Evolutionary conservation across 2,329 filamentous ascomycete genomes (phyloP).

Genomic region (Clonostachys solani): DNA sequence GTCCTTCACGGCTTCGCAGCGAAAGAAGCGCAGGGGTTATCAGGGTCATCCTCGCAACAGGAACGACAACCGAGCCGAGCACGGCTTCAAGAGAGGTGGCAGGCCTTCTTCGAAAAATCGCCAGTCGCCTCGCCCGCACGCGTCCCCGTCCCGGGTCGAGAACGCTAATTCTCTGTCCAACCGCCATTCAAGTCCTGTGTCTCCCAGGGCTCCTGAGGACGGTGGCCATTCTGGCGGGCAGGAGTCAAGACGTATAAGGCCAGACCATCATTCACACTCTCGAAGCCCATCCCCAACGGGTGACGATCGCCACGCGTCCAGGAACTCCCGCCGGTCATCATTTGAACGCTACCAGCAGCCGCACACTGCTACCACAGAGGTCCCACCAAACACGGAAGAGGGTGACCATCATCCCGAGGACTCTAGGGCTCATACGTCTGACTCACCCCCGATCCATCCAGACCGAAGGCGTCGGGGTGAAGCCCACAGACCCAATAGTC

Average conservation of each 20-base stretch:
- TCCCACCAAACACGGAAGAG: neutral
- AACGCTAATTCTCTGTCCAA: slow-evolving; percentile 10
- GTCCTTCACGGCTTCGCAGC: slow-evolving; percentile 26
- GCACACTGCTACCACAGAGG: neutral
- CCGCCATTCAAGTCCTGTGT: slow-evolving; percentile 16
- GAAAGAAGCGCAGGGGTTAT: slow-evolving; percentile 32
- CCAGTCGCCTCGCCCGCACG: slow-evolving; percentile 21
- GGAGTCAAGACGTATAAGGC: neutral
- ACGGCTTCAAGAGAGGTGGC: slow-evolving; percentile 18
- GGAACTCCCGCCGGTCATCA: neutral
- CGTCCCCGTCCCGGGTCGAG: slow-evolving; percentile 15
- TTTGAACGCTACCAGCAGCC: neutral
- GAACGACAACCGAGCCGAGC: slow-evolving; percentile 30
- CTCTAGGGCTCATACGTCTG: no score
- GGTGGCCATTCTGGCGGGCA: neutral
- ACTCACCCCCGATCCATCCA: neutral
- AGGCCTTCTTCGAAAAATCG: slow-evolving; percentile 24
- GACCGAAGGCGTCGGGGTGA: slow-evolving; percentile 17
- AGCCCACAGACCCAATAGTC: slow-evolving; percentile 23
- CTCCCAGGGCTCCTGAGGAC: neutral
- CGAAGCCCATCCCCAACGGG: neutral
- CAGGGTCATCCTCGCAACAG: slow-evolving; percentile 27
- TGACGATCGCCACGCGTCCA: slow-evolving; percentile 15
- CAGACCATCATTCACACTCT: neutral
- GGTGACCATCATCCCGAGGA: no score